A percentile compares a stretch with the other conserved stretches of the same genome.
phyloP scores from a whole-genome alignment of 129 eudicot species.

The Flaveria trinervia region DNA sequence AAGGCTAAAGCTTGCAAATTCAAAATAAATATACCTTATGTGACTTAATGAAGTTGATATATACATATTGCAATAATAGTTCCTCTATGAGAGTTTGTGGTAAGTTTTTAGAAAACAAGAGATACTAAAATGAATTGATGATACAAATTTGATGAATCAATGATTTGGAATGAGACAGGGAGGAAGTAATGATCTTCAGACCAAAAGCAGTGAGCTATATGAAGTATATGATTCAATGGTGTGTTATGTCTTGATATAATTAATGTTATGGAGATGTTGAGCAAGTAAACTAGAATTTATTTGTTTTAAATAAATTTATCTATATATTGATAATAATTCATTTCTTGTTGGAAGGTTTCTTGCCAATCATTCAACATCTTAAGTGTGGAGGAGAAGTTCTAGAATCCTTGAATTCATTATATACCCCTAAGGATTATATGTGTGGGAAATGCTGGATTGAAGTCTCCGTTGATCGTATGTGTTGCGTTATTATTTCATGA shows the following conservation, averaged over 20 bases:
- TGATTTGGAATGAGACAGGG: background rate
- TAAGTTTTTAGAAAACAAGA: background rate
- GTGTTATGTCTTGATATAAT: background rate
- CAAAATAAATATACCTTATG: background rate
- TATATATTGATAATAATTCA: background rate
- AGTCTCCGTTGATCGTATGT: slow-evolving; percentile 66
- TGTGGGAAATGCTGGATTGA: slow-evolving; percentile 61
- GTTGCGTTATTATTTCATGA: background rate
- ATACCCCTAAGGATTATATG: slow-evolving; percentile 42
- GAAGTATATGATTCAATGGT: background rate
- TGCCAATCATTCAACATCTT: slow-evolving; percentile 69
- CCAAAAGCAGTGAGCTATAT: background rate
- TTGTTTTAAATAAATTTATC: background rate
- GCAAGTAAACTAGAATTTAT: background rate
- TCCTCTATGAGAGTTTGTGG: background rate
- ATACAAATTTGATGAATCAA: background rate
- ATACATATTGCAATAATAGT: background rate
- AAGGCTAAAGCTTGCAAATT: background rate
- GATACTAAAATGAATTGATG: background rate
- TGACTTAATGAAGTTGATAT: background rate
- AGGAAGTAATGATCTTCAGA: background rate
- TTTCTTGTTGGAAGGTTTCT: slow-evolving; percentile 49
- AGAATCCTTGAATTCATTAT: slow-evolving; percentile 48
- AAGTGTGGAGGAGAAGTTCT: slow-evolving; percentile 52
- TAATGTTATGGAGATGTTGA: background rate